phyloP scores from a whole-genome alignment of 2,329 filamentous ascomycete species.

The Berkeleyomyces basicola region DNA sequence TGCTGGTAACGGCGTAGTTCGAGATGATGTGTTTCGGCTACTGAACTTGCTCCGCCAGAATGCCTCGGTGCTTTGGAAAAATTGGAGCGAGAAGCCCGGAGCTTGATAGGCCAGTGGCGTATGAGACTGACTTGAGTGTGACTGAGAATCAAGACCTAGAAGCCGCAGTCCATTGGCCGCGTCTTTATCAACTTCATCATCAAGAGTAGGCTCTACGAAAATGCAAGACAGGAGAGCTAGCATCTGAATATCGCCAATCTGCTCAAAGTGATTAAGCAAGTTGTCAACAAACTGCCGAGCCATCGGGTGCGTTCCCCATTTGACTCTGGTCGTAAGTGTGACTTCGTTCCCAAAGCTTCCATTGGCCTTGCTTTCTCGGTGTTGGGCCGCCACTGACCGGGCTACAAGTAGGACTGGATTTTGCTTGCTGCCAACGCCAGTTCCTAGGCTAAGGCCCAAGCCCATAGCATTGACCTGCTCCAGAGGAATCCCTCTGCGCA shows the following conservation, averaged over 20 bases:
- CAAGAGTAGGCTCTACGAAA: slow-evolving; percentile 26
- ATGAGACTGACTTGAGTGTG: slow-evolving; percentile 29
- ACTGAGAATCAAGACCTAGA: neutral
- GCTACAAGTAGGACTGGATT: slow-evolving; percentile 47
- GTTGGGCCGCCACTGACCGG: slow-evolving; percentile 36
- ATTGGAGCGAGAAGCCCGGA: slow-evolving; percentile 48
- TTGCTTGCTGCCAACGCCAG: neutral
- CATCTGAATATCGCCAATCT: slow-evolving; percentile 49
- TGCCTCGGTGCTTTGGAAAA: slow-evolving; percentile 42
- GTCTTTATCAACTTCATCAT: slow-evolving; percentile 33
- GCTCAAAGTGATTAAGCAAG: slow-evolving; percentile 48
- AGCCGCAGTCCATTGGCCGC: neutral
- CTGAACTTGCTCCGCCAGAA: slow-evolving; percentile 35
- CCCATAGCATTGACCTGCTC: slow-evolving; percentile 35
- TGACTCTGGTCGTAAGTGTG: slow-evolving; percentile 37
- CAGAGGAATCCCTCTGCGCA: slow-evolving; percentile 61
- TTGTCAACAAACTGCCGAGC: slow-evolving; percentile 44
- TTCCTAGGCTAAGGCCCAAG: neutral
- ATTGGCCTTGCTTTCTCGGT: slow-evolving; percentile 8
- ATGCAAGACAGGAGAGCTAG: slow-evolving; percentile 55
- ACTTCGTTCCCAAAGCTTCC: neutral
- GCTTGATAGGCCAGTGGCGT: slow-evolving; percentile 49
- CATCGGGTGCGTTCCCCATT: slow-evolving; percentile 51
- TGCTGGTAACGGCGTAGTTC: slow-evolving; percentile 40
- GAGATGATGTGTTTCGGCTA: slow-evolving; percentile 32